phyloP scores from a whole-genome alignment of 139 green algal species.

The Chlamydomonas sp. region DNA sequence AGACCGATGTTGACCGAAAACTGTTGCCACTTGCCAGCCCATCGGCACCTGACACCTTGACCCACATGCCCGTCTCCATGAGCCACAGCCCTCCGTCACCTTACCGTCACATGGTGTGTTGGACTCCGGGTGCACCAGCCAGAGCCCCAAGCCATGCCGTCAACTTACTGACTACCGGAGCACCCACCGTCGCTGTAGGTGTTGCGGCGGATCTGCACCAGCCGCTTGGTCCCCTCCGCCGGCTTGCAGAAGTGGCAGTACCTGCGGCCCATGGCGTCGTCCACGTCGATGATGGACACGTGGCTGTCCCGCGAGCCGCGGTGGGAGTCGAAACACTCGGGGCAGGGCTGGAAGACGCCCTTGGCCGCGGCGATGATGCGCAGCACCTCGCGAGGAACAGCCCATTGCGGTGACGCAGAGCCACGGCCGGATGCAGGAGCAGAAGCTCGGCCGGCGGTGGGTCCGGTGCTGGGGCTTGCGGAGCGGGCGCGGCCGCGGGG shows the following conservation, averaged over 20 bases:
- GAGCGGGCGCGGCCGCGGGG: no score
- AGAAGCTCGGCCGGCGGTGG: no score
- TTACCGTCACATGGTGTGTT: no score
- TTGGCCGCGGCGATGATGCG: background rate
- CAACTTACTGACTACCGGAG: conserved; percentile 68
- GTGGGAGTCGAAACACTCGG: background rate
- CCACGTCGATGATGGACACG: conserved; percentile 25
- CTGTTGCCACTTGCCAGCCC: background rate
- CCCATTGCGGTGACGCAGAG: background rate
- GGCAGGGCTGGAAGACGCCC: conserved; percentile 42
- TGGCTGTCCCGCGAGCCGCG: conserved; percentile 10
- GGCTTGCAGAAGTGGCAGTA: conserved; percentile 39
- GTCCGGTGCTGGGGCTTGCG: no score
- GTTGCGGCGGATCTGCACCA: conserved; percentile 67
- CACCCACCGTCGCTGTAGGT: conserved; percentile 77
- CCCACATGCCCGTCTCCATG: no score
- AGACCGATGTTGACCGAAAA: no score
- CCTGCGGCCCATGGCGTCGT: conserved; percentile 3
- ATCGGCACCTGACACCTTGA: background rate
- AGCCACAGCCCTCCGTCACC: no score
- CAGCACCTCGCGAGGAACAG: background rate
- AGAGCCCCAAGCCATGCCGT: conserved; percentile 59
- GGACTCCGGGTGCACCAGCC: no score
- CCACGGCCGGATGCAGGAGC: no score
- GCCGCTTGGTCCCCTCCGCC: background rate